A percentile compares a stretch with the other conserved stretches of the same genome.
Conservation (phyloP, 2,329 filamentous ascomycete species). For the Paecilomyces sp. region DNA sequence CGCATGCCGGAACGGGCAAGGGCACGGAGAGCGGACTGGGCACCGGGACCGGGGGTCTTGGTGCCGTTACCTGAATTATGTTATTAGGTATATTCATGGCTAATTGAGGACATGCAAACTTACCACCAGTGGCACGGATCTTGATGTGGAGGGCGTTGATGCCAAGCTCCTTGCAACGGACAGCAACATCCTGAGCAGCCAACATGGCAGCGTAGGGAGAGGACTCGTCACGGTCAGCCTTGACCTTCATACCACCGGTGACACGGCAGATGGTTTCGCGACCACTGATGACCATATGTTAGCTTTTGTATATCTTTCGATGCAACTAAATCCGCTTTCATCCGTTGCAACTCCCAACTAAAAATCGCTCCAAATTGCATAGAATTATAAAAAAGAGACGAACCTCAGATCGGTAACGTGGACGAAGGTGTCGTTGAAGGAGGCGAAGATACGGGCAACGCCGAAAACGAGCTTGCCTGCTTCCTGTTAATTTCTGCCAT, state of each 20-base stretch:
- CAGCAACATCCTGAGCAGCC: constrained; percentile 96
- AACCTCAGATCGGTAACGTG: constrained; percentile 98
- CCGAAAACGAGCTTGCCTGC: constrained; percentile 94
- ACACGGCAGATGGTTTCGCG: constrained; percentile 99
- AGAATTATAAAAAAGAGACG: constrained; percentile 25
- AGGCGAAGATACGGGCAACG: constrained; percentile 96
- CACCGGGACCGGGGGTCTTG: constrained; percentile 99
- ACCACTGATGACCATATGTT: constrained; percentile 72
- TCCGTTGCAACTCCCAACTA: constrained; percentile 1
- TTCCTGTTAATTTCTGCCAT: constrained; percentile 10
- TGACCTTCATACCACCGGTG: constrained; percentile 99
- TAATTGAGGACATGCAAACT: constrained; percentile 23
- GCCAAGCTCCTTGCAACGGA: constrained; percentile 77
- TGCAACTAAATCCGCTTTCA: not conserved
- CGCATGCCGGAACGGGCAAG: constrained; percentile 99
- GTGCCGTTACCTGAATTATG: constrained; percentile 74
- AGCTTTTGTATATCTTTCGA: constrained; percentile 39
- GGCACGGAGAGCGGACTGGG: constrained; percentile 97
- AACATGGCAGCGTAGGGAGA: constrained; percentile 99
- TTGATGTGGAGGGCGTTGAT: constrained; percentile 99
- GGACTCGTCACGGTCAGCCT: constrained; percentile 99
- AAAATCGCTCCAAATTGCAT: not conserved
- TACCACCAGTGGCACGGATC: constrained; percentile 98
- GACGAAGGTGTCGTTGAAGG: constrained; percentile 90
- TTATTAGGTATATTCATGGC: not conserved